Base-by-base conservation (phyloP, 2,329 filamentous ascomycete genomes). In the Phialocephala subalpina region DNA sequence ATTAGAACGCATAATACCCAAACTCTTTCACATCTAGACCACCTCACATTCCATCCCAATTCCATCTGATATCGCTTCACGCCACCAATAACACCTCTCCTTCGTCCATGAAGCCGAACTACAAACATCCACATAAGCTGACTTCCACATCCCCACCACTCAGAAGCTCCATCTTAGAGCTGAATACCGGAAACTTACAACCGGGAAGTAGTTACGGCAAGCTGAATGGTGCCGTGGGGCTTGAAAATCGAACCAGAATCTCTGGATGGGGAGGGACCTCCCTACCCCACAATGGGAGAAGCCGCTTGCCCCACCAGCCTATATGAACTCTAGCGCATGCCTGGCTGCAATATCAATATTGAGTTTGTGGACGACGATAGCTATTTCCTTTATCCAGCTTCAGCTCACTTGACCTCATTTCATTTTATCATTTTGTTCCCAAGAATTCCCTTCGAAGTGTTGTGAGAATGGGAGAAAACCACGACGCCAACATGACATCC, bases 271-370 rank as follows among this genome's bases (percentile, higher is more conserved):
- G n/a, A n/a, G n/a, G n/a, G n/a, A 35, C 35, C 35, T 58, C 6
- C 47, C 20, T 64, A 64, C 62, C 62, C 62, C 62, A 64, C 62
- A 64, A 60, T 42, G 33, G 29, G 25, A 18, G 55, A 8, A 14
- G 25, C 25, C 29, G 38, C 45, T 57, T 62, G 60, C 60, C 60
- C 60, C 60, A 62, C 60, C 60, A 62, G 52, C 60, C 60, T 47
- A 62, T 57, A 62, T 62, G 60, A 62, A 57, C 20, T 7, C 55
- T 57, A 57, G 18, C 49, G 22, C 49, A 53, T n/a, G 14, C 9
- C 27, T 53, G 11, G 22, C 25, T 52, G 7, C 14, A 18, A 53
- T 53, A 53, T 29, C 49, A 53, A 49, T 12, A 20, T 12, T 11
- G 18, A 49, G 45, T 6, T 18, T 20, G 45, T n/a, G 11, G 45